A percentile compares a stretch with the other conserved stretches of the same genome.
phyloP scores from a whole-genome alignment of 495 filamentous ascomycete species.

The Penicillium subrubescens region DNA sequence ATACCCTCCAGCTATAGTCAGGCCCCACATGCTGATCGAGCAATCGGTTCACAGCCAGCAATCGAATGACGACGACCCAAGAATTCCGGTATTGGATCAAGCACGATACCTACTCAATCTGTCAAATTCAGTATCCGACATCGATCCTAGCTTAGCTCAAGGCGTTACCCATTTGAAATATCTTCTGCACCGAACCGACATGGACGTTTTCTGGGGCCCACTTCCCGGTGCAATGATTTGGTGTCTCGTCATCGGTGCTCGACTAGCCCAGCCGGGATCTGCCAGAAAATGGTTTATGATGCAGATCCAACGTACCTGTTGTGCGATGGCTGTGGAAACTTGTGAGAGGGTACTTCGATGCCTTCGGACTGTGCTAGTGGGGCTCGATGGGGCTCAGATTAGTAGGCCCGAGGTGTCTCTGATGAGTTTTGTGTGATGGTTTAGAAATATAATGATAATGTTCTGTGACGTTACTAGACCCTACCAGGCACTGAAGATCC shows the following conservation, averaged over 20 bases:
- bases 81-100: not conserved
- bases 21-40: not conserved
- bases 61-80: not conserved
- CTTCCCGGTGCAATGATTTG: slow-evolving; percentile 26
- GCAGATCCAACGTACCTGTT: slow-evolving; percentile 18
- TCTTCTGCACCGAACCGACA: slow-evolving; percentile 16
- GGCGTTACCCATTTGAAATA: slow-evolving; percentile 5
- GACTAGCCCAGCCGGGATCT: slow-evolving; percentile 2
- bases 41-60: not conserved
- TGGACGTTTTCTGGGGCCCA: slow-evolving; percentile 15
- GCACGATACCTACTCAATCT: not conserved
- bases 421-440: not conserved
- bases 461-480: not conserved
- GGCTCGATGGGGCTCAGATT: slow-evolving; percentile 12
- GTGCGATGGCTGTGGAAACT: slow-evolving; percentile 5
- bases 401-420: not conserved
- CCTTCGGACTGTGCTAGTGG: slow-evolving; percentile 9
- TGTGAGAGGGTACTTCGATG: not conserved
- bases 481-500: not conserved
- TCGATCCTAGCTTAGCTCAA: not conserved
- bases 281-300: slow-evolving; percentile 22
- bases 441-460: not conserved
- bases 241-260: slow-evolving; percentile 23
- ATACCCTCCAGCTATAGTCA: not conserved
- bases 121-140: not conserved